Conservation (phyloP, 306 rosid species). For the Cucumis melo region DNA sequence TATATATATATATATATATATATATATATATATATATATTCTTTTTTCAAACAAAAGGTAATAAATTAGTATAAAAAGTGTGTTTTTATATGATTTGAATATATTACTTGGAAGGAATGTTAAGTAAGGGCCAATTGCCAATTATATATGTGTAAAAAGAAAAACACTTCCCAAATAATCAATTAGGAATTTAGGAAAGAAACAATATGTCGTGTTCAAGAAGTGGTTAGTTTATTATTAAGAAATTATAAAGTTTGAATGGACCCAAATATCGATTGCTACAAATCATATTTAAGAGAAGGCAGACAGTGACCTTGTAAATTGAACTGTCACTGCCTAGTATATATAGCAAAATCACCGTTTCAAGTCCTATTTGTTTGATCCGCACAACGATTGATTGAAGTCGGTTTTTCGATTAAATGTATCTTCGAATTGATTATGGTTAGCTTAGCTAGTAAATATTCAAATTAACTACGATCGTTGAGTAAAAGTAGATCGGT, state of each 20-base stretch:
- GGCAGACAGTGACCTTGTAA: background rate
- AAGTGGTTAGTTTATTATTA: background rate
- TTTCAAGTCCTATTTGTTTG: background rate
- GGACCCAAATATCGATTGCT: background rate
- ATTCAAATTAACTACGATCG: too few species aligned
- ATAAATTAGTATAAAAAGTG: too few species aligned
- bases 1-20: too few species aligned
- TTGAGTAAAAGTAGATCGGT: too few species aligned
- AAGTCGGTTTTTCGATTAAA: too few species aligned
- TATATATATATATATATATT: too few species aligned
- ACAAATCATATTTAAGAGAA: background rate
- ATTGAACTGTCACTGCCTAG: background rate
- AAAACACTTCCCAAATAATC: background rate
- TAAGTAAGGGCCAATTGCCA: background rate
- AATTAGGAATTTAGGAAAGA: background rate
- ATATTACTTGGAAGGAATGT: too few species aligned
- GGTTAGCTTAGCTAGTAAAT: too few species aligned
- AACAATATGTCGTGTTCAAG: slow-evolving; percentile 5
- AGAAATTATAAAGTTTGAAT: background rate
- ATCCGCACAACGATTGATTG: too few species aligned
- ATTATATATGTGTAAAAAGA: background rate
- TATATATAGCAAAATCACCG: background rate
- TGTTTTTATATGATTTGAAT: too few species aligned
- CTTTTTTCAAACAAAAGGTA: too few species aligned
- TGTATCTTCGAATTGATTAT: too few species aligned